Base-by-base conservation (phyloP, 495 filamentous ascomycete genomes). In the Xylaria flabelliformis region DNA sequence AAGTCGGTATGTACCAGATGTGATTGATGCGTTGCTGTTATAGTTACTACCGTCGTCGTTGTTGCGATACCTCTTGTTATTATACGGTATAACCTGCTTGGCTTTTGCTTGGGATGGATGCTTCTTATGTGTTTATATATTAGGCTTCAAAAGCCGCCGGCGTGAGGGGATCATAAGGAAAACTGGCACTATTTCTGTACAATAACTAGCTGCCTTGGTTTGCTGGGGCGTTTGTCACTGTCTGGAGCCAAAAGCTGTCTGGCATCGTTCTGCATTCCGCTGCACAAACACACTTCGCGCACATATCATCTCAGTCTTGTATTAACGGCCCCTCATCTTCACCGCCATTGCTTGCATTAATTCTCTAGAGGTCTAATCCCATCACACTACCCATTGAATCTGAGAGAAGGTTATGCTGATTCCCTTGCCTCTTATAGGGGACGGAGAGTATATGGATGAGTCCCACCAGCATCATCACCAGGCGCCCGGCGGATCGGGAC, bases 1-100 rank as follows among this genome's bases (percentile, higher is more conserved):
- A 97, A 87, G 93, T 96, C 86, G 93, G 95, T 93, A 97, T 97
- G 94, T 95, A 93, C 86, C 90, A 92, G 81, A 89, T 91, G 87
- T 92, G 84, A 87, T 85, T 76, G 75, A 78, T 75, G 79, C 81
- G 77, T 77, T 76, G 75, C 48, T 72, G 62, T 77, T 77, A 71
- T 67, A 72, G 73, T 72, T 69, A 50, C 69, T 29, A 29, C 26
- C 26, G 26, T 29, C 70, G 74, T 59, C 73, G 73, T 72, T 62
- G 74, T 73, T 74, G 80, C 82, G 82, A 85, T 85, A 85, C 82
- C 83, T 82, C 79, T 82, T 81, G 80, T 82, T 79, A 74, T 77
- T 77, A 78, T 77, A 77, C 72, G 72, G n/a, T 55, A 65, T 75
- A 69, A 76, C 73, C 65, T 74, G 36, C 75, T 77, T 73, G 75